Percentiles rank a stretch among this genome's conserved stretches.
phyloP scores from a whole-genome alignment of 1,139 yeast species.

The Keqinozyma sinolaborantium region DNA sequence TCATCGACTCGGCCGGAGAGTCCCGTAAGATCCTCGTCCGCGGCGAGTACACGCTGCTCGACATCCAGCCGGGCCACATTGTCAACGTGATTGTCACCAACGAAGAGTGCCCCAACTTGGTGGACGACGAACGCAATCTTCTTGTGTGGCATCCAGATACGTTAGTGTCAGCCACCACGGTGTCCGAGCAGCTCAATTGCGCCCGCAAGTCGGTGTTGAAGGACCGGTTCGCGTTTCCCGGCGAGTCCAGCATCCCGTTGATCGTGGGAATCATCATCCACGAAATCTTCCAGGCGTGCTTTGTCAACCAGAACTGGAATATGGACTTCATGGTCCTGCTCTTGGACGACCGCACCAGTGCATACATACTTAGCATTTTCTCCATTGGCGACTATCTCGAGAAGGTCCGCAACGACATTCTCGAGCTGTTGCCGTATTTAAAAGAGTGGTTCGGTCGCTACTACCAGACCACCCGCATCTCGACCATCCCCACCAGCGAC shows the following conservation, averaged over 20 bases:
- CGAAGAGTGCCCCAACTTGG: constrained; percentile 30
- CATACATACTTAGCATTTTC: constrained; percentile 48
- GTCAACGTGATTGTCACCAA: constrained; percentile 57
- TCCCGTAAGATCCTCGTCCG: constrained; percentile 39
- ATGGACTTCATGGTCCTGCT: constrained; percentile 40
- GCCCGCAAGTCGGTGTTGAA: constrained; percentile 65
- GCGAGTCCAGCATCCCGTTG: constrained; percentile 55
- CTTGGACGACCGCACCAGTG: constrained; percentile 43
- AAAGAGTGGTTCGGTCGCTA: constrained; percentile 60
- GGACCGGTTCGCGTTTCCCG: constrained; percentile 52
- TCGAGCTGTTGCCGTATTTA: constrained; percentile 53
- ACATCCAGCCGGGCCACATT: constrained; percentile 46
- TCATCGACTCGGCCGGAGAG: constrained; percentile 30
- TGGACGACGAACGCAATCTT: constrained; percentile 60
- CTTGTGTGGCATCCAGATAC: constrained; percentile 82
- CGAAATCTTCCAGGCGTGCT: constrained; percentile 68
- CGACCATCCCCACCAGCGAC: constrained; percentile 22
- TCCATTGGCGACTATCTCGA: constrained; percentile 53
- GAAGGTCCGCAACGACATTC: constrained; percentile 43
- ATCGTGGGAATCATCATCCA: constrained; percentile 81
- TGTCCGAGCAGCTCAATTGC: constrained; percentile 75
- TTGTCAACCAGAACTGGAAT: constrained; percentile 41
- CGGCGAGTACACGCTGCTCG: constrained; percentile 48
- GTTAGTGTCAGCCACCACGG: constrained; percentile 74
- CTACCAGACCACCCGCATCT: constrained; percentile 23